These are phyloP conservation scores for Apostasia ramifera DNA, from an alignment of 106 monocot species.

Conservation along the genomic window DNA sequence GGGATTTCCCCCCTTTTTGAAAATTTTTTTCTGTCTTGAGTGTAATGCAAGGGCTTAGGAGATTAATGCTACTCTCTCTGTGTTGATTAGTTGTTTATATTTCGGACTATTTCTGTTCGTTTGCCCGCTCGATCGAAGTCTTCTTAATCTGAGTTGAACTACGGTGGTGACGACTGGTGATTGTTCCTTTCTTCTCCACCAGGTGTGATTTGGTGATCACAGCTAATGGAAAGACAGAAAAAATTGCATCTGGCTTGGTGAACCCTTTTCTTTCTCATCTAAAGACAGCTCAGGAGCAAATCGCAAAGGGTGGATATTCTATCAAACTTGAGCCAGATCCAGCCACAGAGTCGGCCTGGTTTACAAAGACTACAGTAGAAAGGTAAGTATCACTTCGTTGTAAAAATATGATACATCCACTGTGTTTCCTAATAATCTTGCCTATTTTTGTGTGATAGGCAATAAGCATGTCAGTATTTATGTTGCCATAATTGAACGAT, in stretches of 20 bases:
- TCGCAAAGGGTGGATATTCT: conserved; percentile 67
- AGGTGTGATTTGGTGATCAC: conserved; percentile 66
- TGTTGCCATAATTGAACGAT: neutral
- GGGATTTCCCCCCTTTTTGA: neutral
- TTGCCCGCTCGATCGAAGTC: too few species aligned
- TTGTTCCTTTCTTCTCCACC: neutral
- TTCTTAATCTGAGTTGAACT: too few species aligned
- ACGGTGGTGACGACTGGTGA: neutral
- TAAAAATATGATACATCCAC: neutral
- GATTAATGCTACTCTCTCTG: neutral
- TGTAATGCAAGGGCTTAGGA: neutral
- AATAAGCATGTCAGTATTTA: neutral
- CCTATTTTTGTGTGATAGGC: too few species aligned
- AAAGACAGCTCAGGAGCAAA: conserved; percentile 60
- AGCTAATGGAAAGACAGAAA: conserved; percentile 56
- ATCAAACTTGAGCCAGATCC: conserved; percentile 50
- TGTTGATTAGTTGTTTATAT: too few species aligned
- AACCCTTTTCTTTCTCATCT: conserved; percentile 64
- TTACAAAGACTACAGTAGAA: conserved; percentile 66
- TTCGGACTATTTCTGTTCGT: too few species aligned
- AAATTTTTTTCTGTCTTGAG: neutral
- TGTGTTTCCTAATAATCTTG: neutral
- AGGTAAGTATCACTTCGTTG: conserved; percentile 15
- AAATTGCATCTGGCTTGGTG: conserved; percentile 62
- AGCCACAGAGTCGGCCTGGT: conserved; percentile 37